phyloP scores from a whole-genome alignment of 768 basidiomycete genomes.

The Pleurotus tuoliensis region DNA sequence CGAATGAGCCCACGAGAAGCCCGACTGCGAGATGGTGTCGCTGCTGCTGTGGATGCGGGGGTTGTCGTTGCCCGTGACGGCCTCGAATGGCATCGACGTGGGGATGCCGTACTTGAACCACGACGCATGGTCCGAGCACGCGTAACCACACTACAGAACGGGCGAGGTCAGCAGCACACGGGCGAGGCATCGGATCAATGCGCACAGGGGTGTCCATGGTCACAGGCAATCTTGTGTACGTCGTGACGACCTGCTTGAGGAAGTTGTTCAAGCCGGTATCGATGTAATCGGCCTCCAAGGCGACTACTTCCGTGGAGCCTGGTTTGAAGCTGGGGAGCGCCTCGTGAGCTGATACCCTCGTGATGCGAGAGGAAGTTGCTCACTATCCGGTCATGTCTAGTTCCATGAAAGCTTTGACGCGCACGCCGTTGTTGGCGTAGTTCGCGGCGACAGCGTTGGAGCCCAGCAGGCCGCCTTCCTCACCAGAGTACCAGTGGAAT shows the following conservation, averaged over 20 bases:
- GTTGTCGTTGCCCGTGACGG: slow-evolving; percentile 20
- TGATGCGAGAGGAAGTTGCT: slow-evolving; percentile 7
- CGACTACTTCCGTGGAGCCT: slow-evolving; percentile 37
- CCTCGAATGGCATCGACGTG: slow-evolving; percentile 22
- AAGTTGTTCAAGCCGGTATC: slow-evolving; percentile 5
- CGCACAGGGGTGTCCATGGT: slow-evolving; percentile 21
- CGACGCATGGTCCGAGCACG: slow-evolving; percentile 67
- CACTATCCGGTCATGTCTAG: slow-evolving; percentile 43
- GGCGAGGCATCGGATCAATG: not conserved
- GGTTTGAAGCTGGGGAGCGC: slow-evolving; percentile 35
- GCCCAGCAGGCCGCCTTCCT: slow-evolving; percentile 48
- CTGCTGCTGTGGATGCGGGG: slow-evolving; percentile 38
- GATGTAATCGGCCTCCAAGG: slow-evolving; percentile 12
- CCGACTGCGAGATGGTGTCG: slow-evolving; percentile 31
- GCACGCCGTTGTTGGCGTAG: slow-evolving; percentile 37
- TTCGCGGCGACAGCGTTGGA: slow-evolving; percentile 40
- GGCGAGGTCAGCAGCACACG: not conserved
- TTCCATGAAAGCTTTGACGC: slow-evolving; percentile 42
- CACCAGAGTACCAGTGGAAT: slow-evolving; percentile 47
- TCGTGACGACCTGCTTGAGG: not conserved
- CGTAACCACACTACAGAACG: slow-evolving; percentile 50
- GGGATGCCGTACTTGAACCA: slow-evolving; percentile 64
- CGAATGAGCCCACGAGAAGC: slow-evolving; percentile 61
- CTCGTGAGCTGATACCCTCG: slow-evolving; percentile 9
- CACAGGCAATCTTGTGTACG: slow-evolving; percentile 2